Evolutionary conservation across 768 basidiomycete genomes (phyloP).

Genomic region (Leccinum boreale): DNA sequence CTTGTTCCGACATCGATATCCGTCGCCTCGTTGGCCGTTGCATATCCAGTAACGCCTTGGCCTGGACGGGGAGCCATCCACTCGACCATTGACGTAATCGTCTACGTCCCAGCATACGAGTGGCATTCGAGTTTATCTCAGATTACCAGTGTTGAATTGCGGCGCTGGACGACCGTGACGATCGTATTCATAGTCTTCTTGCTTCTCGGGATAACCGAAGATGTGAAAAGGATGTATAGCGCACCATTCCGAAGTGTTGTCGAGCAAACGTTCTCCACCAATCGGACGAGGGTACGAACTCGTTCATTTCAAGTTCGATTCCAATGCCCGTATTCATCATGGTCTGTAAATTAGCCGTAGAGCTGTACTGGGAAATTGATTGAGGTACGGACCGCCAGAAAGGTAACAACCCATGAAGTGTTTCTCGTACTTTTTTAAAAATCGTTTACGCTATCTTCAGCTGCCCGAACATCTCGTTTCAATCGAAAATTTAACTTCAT

Average conservation of each 20-base stretch:
- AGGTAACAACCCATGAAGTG: background rate
- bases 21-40: constrained; percentile 4
- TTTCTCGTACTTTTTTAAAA: background rate
- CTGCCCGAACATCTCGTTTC: background rate
- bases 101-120: constrained; percentile 4
- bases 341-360: background rate
- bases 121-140: constrained; percentile 5
- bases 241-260: background rate
- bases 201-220: constrained; percentile 16
- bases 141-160: constrained; percentile 4
- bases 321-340: background rate
- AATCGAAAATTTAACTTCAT: background rate
- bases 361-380: background rate
- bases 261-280: background rate
- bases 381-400: background rate
- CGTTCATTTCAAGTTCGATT: background rate
- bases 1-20: constrained; percentile 13
- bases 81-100: constrained; percentile 7
- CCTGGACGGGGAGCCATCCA: constrained; percentile 21
- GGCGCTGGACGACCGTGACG: constrained; percentile 17
- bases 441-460: background rate
- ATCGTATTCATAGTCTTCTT: constrained; percentile 13
- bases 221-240: constrained; percentile 14
- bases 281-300: constrained; percentile 1
- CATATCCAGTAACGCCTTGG: constrained; percentile 14